Percentiles rank a stretch among this genome's conserved stretches.
These are phyloP conservation scores for Fagopyrum homotropicum DNA, from an alignment of 148 eudicot genomes.

Conservation along the genomic window DNA sequence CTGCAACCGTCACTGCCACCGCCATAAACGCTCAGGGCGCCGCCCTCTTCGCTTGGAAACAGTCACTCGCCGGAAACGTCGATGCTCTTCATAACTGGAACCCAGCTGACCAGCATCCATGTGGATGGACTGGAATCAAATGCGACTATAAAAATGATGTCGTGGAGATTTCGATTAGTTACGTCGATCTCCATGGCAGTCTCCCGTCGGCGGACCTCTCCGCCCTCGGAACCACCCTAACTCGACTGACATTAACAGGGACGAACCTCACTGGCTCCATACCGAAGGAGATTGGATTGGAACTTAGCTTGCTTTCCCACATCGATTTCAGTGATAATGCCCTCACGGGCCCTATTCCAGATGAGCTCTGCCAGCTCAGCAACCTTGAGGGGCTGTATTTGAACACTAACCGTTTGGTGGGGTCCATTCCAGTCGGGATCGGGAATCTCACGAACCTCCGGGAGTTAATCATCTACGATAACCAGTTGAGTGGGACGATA, in stretches of 20 bases:
- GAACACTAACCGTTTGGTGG: conserved; percentile 58
- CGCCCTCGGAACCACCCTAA: conserved; percentile 33
- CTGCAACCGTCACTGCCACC: conserved; percentile 6
- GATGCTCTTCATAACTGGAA: conserved; percentile 47
- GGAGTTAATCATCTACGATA: conserved; percentile 56
- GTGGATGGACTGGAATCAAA: conserved; percentile 61
- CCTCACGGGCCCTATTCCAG: conserved; percentile 67
- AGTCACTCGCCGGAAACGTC: conserved; percentile 41
- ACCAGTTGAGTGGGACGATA: conserved; percentile 68
- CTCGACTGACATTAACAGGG: conserved; percentile 45
- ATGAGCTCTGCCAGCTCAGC: conserved; percentile 33
- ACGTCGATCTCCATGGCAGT: conserved; percentile 59
- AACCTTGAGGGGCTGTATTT: conserved; percentile 51
- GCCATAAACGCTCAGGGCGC: conserved; percentile 65
- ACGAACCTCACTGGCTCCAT: conserved; percentile 68
- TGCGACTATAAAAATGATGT: conserved; percentile 56
- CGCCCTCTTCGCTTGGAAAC: conserved; percentile 64
- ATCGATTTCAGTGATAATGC: conserved; percentile 77
- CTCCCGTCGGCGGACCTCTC: conserved; percentile 43
- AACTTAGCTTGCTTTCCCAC: conserved; percentile 24
- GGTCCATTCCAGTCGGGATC: conserved; percentile 46
- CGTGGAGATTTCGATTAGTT: conserved; percentile 44
- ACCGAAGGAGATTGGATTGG: conserved; percentile 43
- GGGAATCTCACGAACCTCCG: conserved; percentile 54
- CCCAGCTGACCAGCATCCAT: conserved; percentile 42